Evolutionary conservation across 805 yeast species (phyloP).

Genomic region (Hanseniaspora pseudoguilliermondii): DNA sequence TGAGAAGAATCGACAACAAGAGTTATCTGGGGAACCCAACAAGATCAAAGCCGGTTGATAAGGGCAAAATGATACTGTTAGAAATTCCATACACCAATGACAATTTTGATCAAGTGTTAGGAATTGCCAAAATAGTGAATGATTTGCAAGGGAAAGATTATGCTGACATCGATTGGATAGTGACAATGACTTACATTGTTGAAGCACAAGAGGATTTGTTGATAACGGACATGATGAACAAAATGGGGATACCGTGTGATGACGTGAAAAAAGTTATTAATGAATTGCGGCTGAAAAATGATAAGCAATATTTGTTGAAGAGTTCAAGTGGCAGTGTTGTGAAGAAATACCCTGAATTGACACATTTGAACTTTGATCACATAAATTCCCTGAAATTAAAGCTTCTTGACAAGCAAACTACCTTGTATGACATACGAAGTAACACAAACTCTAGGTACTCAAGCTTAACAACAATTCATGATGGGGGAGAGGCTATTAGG

Average conservation of each 20-base stretch:
- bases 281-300: neutral
- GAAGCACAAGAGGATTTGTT: neutral
- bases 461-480: neutral
- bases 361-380: neutral
- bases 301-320: neutral
- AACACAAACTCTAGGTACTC: neutral
- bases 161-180: neutral
- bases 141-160: neutral
- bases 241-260: neutral
- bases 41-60: neutral
- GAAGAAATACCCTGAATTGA: neutral
- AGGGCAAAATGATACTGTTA: neutral
- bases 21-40: neutral
- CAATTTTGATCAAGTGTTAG: conserved; percentile 8
- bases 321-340: neutral
- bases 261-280: neutral
- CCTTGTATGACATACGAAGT: neutral
- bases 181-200: neutral
- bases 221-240: neutral
- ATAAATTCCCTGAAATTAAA: neutral
- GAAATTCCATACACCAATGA: conserved; percentile 4
- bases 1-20: neutral
- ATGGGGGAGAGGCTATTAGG: neutral
- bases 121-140: neutral
- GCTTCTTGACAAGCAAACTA: neutral